Evolutionary conservation across 257 asterid species (phyloP).

Genomic region (Echium plantagineum): DNA sequence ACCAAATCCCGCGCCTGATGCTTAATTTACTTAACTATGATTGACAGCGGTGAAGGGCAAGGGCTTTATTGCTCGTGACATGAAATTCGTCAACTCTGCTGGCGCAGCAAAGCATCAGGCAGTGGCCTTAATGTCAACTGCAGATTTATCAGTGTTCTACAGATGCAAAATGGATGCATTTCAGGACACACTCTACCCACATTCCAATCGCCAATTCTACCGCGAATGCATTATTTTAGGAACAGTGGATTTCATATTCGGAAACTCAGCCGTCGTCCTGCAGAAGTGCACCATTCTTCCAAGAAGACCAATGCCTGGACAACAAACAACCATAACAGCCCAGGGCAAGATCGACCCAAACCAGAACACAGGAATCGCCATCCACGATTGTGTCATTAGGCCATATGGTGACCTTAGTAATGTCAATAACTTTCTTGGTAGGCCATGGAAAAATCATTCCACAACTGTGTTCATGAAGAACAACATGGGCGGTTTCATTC

Average conservation of each 20-base stretch:
- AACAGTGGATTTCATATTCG: slow-evolving; percentile 46
- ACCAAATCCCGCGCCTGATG: too few relatives aligned
- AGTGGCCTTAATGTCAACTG: slow-evolving; percentile 36
- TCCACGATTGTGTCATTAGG: slow-evolving; percentile 53
- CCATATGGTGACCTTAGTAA: slow-evolving; percentile 48
- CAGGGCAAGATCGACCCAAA: slow-evolving; percentile 40
- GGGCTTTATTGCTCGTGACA: slow-evolving; percentile 68
- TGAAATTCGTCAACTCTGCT: slow-evolving; percentile 34
- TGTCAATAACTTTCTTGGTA: slow-evolving; percentile 47
- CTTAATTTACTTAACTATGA: not conserved
- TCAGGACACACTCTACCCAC: slow-evolving; percentile 44
- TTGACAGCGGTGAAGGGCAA: slow-evolving; percentile 31
- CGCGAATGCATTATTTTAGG: slow-evolving; percentile 36
- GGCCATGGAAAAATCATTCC: slow-evolving; percentile 86
- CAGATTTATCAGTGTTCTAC: slow-evolving; percentile 28
- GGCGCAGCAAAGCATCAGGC: slow-evolving; percentile 46
- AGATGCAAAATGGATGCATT: slow-evolving; percentile 31
- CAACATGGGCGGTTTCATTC: slow-evolving; percentile 32
- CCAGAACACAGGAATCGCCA: slow-evolving; percentile 58
- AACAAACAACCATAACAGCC: slow-evolving; percentile 35
- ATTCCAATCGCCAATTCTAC: slow-evolving; percentile 44
- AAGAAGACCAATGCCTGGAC: slow-evolving; percentile 26
- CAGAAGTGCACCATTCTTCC: slow-evolving; percentile 5
- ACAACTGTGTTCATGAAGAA: slow-evolving; percentile 45
- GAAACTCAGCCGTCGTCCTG: slow-evolving; percentile 33